Evolutionary conservation across 2,329 filamentous ascomycete species (phyloP).

Genomic region (Beauveria scarabaeidicola): DNA sequence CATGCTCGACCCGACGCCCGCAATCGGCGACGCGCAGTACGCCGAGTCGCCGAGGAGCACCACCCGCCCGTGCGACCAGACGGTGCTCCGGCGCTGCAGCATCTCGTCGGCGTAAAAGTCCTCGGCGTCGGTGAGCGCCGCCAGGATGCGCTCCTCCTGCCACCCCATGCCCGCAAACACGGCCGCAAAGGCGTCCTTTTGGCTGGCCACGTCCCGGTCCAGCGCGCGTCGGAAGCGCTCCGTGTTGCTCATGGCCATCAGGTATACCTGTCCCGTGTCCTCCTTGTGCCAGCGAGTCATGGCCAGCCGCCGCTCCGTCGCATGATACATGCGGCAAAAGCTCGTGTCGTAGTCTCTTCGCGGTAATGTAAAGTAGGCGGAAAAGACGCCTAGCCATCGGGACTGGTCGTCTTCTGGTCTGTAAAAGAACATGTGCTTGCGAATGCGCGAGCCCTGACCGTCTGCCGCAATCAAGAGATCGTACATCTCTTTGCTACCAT

Average conservation of each 20-base stretch:
- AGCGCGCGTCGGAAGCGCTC: constrained; percentile 6
- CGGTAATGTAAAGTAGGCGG: constrained; percentile 6
- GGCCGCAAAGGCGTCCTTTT: constrained; percentile 5
- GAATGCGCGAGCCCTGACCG: constrained; percentile 27
- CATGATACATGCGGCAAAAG: constrained; percentile 8
- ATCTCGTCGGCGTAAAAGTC: constrained; percentile 11
- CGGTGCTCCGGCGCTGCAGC: constrained; percentile 1
- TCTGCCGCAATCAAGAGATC: constrained; percentile 49
- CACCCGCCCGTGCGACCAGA: constrained; percentile 2
- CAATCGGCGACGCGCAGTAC: constrained; percentile 8
- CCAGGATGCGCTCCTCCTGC: constrained; percentile 6
- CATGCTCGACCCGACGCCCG: constrained; percentile 8
- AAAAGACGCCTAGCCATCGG: constrained; percentile 6
- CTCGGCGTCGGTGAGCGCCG: constrained; percentile 5
- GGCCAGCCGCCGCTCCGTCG: constrained; percentile 5
- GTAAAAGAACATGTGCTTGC: constrained; percentile 12
- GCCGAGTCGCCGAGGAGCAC: constrained; percentile 9
- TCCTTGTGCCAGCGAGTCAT: constrained; percentile 7
- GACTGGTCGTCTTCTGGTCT: constrained; percentile 1
- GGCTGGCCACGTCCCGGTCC: background rate
- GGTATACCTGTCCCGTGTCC: constrained; percentile 1
- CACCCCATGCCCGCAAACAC: constrained; percentile 7
- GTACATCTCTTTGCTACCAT: constrained; percentile 32
- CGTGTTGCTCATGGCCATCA: constrained; percentile 9
- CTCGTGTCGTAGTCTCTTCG: constrained; percentile 9